Evolutionary conservation across 352 stramenopile genomes (phyloP), one percentile per base, ranked within the genome.

Genomic region (Globisporangium viniferum): DNA sequence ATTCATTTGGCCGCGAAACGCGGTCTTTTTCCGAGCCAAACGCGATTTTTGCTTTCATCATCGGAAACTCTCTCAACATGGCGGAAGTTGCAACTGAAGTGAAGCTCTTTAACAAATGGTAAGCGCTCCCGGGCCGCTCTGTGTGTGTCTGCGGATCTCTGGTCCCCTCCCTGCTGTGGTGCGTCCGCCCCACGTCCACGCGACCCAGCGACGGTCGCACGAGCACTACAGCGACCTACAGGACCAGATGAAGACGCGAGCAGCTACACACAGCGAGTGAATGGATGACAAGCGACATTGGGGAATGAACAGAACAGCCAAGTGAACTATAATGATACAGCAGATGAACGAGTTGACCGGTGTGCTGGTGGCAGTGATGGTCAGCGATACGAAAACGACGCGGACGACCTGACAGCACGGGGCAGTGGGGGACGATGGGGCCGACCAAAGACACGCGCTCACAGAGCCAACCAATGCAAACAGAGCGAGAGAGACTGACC

Each of bases 51-150:
- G 71, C 79, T 82, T 90, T 91, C 85, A 93, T 91, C 84, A 79
- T 89, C 83, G 82, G 83, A 94, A 92, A 92, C 73, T 80, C 82
- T 93, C 84, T 92, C 83, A 93, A 92, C 82, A 95, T 95, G 88
- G 86, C 88, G 81, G 88, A 95, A 92, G 88, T 93, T 92, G 90
- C 87, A 79, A 91, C 81, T 75, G 91, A 97, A 94, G 90, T 97
- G 68, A 97, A 97, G 88, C 88, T 97, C 75, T 97, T 97, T 82
- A 96, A 96, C 89, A 97, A 97, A 76, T 97, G 91, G 90, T 97
- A 95, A 68, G 88, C 84, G 44, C 6, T n/a, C 4, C 7, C 18
- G 4, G 31, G 27, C 55, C 22, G 18, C 12, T 49, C 20, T 49
- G 56, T 62, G 20, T 46, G 8, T 49, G 33, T 48, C 39, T 12